Base-by-base conservation (phyloP, 306 rosid genomes). In the Canavalia gladiata region DNA sequence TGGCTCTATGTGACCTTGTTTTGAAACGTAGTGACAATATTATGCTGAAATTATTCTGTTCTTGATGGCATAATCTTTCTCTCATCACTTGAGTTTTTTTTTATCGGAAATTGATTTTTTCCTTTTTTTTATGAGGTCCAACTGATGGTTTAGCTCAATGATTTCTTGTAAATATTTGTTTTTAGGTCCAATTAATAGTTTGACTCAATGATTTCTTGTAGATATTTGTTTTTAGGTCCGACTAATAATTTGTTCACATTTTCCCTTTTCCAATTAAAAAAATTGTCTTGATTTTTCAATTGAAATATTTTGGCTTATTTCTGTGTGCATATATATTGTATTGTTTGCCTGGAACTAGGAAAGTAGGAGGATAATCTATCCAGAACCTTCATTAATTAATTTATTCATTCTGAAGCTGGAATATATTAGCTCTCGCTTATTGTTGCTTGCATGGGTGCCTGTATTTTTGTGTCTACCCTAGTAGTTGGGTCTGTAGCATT, bases 371-470 rank as follows among this genome's bases (percentile, higher is more conserved):
- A 67, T 35, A 46, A 46, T 45, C 41, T 54, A 43, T 42, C 30
- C 8, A 3, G 41, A 34, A 6, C 47, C 25, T 45, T 51, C 35
- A 51, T 72, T 70, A 54, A 54, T 52, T 78, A 68, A 57, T 65
- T 1, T 7, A 35, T 52, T 55, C 25, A 18, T 59, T 74, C 9
- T 72, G 63, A 46, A 74, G 33, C 70, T 63, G 55, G 64, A 42
- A 5, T 30, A 5, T 28, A 6, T 3, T 12, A 46, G 51, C 49
- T 85, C 39, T 85, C 78, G 76, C 77, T 70, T 83, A 8, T 69
- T 76, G 74, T 85, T 86, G 77, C 68, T 83, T 69, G 87, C 68
- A 30, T 54, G 84, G 81, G 75, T 68, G 85, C 72, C 39, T 65
- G 75, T 63, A 70, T 79, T 77, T 79, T 72, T 77, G 58, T 50